Evolutionary conservation across 192 early-diverging fungal genomes (phyloP).

Genomic region (Coemansia sp.): DNA sequence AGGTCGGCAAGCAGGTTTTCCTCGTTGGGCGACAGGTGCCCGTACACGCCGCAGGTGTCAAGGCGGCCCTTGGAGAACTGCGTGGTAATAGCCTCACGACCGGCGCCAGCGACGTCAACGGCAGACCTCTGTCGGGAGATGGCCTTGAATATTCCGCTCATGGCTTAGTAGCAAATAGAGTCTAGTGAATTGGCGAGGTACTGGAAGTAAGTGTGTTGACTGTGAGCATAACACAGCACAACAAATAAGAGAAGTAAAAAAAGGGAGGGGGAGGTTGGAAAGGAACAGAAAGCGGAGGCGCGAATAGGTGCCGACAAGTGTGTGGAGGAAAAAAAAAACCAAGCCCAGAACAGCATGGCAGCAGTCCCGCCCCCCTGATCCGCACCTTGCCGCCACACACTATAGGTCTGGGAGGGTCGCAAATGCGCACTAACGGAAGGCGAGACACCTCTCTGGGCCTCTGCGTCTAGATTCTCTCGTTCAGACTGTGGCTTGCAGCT

Average conservation of each 20-base stretch:
- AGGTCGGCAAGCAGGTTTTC: conserved; percentile 51
- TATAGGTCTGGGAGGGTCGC: not conserved
- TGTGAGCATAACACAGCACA: not conserved
- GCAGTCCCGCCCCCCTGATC: not conserved
- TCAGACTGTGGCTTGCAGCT: not conserved
- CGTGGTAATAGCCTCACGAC: conserved; percentile 45
- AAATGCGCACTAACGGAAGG: not conserved
- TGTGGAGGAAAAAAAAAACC: not conserved
- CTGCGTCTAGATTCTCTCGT: not conserved
- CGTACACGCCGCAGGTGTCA: conserved; percentile 39
- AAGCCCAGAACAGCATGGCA: not conserved
- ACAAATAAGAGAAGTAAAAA: not conserved
- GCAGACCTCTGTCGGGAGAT: conserved; percentile 46
- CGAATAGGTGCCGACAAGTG: not conserved
- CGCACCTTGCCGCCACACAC: not conserved
- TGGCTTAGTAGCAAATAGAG: conserved; percentile 11
- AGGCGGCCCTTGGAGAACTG: conserved; percentile 53
- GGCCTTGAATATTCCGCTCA: conserved; percentile 51
- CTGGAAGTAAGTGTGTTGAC: not conserved
- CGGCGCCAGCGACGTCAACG: conserved; percentile 34
- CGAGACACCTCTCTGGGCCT: not conserved
- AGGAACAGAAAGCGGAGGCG: not conserved
- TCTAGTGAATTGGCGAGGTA: not conserved
- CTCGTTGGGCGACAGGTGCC: conserved; percentile 36
- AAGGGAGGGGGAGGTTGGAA: not conserved